Evolutionary conservation across 2,329 filamentous ascomycete genomes (phyloP), one percentile per base, ranked within the genome.

Genomic region (Xylaria sp.): DNA sequence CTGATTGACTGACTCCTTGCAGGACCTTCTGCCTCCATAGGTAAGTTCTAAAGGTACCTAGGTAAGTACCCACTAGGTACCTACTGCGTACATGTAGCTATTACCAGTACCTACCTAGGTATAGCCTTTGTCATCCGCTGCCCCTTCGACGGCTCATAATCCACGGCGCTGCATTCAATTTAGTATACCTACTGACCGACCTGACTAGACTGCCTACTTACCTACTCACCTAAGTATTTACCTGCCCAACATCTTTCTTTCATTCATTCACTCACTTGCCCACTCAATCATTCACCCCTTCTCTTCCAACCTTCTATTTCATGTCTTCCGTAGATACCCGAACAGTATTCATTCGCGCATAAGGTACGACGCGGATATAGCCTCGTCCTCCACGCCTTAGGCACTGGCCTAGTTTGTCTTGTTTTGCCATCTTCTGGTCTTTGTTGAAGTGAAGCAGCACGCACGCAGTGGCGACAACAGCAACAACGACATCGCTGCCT

Each of bases 41-140:
- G 13, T 29, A 29, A n/a, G n/a, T 13, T 15, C 29, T 7, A n/a
- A 1, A 29, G 5, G 15, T 51, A 51, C 27, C 27, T 27, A 29
- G n/a, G n/a, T n/a, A n/a, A 50, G 45, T 49, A 53, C 22, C 33
- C 57, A n/a, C 38, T 27, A n/a, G 56, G 45, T 49, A 53, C 22
- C 33, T 63, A n/a, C 38, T 27, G n/a, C 36, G 3, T 45, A 22
- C 42, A n/a, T n/a, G 17, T 20, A 20, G 22, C 17, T 38, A 15
- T 15, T 38, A 15, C n/a, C 17, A 25, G 42, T 11, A n/a, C n/a
- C n/a, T n/a, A n/a, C n/a, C n/a, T n/a, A n/a, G n/a, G n/a, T n/a
- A n/a, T n/a, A n/a, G n/a, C 55, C 44, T 63, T 57, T 59, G 39
- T 67, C 61, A 60, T 56, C 54, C 29, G 25, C 45, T 54, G 33